phyloP scores from a whole-genome alignment of 345 rosid species.

The Salix suchowensis region DNA sequence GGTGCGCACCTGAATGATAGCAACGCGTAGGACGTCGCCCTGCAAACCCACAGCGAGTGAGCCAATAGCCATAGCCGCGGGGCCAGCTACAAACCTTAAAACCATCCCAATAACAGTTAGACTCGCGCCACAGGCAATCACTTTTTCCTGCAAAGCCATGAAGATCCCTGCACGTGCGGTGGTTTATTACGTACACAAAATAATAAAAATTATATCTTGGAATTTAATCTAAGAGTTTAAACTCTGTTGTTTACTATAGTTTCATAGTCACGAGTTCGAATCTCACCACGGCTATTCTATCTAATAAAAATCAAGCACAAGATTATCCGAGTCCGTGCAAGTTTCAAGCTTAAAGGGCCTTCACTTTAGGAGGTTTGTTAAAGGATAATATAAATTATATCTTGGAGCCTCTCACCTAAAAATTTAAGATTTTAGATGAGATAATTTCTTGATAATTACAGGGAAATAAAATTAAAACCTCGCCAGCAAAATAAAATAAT shows the following conservation, averaged over 20 bases:
- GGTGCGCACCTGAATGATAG: conserved; percentile 53
- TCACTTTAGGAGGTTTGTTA: no score
- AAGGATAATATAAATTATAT: no score
- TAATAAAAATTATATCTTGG: no score
- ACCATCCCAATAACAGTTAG: conserved; percentile 54
- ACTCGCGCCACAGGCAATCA: conserved; percentile 66
- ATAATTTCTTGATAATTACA: background rate
- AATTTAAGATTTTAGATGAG: no score
- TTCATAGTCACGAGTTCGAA: no score
- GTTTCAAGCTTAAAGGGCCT: no score
- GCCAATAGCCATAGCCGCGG: conserved; percentile 71
- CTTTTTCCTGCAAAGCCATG: conserved; percentile 73
- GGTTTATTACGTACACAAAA: background rate
- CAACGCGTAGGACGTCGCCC: conserved; percentile 65
- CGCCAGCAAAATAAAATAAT: background rate
- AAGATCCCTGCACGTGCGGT: conserved; percentile 55
- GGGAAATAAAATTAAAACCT: background rate
- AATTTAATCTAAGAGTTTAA: no score
- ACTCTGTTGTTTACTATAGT: no score
- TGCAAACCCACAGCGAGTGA: conserved; percentile 58
- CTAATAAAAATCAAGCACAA: no score
- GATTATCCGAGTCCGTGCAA: no score
- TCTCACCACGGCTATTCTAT: no score
- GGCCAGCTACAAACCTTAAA: conserved; percentile 62
- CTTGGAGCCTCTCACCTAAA: no score